Evolutionary conservation across 805 yeast species (phyloP), one percentile per base, ranked within the genome.

Genomic region (Zygoascus biomembranicola): DNA sequence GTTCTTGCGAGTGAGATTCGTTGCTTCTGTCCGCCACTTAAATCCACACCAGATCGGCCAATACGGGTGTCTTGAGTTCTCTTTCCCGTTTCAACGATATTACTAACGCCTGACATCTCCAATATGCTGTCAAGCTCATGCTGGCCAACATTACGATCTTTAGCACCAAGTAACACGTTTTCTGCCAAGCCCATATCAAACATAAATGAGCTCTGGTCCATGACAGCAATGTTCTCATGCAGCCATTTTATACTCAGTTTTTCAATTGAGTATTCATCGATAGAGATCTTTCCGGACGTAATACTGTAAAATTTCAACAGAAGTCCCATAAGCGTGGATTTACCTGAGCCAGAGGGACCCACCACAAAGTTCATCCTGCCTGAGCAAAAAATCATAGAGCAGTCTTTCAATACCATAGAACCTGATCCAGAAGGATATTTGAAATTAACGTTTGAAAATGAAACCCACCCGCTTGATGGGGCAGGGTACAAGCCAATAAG

Each of bases 1-100:
- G 97, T 97, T 52, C 97, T 75, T 0, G 98, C 97, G 31, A 94
- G 62, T 0, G 92, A 85, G 2, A 94, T 73, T 56, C 90, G 73
- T 68, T 94, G 99, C 53, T 76, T 79, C 66, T 94, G 97, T 0
- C 99, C 99, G 4, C 98, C 98, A 58, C 96, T 87, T 8, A 92
- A 69, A 1, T 73, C 61, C 2, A 76, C 63, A 2, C 80, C 78
- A 0, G 71, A 69, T 1, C 63, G 61, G 0, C 82, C 79, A 8
- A 87, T 57, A 2, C 63, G 56, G 0, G 87, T 79, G 16, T 84
- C 74, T 2, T 80, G 37, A 0, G 90, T 88, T 4, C 77, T 63
- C 0, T 84, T 81, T 1, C 84, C 64, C 32, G 68, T 70, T 5
- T 63, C 60, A 0, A 85, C 65, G 1, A 85, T 68, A 0, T 76